phyloP scores from a whole-genome alignment of 2,329 filamentous ascomycete genomes.

The Decorospora gaudefroyi region DNA sequence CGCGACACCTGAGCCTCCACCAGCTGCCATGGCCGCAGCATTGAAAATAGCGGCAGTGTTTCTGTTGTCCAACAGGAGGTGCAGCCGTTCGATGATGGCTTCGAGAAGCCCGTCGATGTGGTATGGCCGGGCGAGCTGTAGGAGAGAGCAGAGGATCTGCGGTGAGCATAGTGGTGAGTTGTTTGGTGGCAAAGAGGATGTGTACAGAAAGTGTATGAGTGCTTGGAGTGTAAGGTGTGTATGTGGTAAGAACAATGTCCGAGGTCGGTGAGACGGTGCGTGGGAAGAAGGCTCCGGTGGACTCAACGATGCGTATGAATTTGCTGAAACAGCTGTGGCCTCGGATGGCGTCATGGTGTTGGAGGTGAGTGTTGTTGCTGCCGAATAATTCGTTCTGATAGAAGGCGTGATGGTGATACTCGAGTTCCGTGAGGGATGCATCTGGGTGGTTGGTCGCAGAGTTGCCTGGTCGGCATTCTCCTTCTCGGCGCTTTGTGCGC shows the following conservation, averaged over 20 bases:
- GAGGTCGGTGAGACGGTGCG: conserved; percentile 69
- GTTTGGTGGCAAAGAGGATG: conserved; percentile 78
- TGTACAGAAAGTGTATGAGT: conserved; percentile 91
- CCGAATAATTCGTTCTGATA: conserved; percentile 57
- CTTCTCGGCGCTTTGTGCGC: conserved; percentile 64
- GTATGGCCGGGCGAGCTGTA: conserved; percentile 92
- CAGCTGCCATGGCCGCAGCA: conserved; percentile 95
- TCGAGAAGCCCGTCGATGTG: conserved; percentile 90
- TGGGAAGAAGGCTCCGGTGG: conserved; percentile 59
- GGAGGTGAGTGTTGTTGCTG: conserved; percentile 50
- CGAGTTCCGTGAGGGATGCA: conserved; percentile 70
- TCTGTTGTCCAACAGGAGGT: conserved; percentile 84
- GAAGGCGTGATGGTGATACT: conserved; percentile 81
- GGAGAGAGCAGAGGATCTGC: conserved; percentile 90
- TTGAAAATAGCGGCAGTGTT: conserved; percentile 98
- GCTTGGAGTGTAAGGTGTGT: conserved; percentile 88
- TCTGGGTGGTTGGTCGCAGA: conserved; percentile 64
- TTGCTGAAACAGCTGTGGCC: conserved; percentile 48
- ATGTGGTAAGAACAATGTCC: conserved; percentile 90
- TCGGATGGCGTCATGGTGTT: conserved; percentile 44
- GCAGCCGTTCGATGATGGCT: conserved; percentile 87
- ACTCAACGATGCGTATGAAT: conserved; percentile 52
- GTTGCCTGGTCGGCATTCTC: conserved; percentile 70
- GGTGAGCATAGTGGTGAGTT: conserved; percentile 83
- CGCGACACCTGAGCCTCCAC: conserved; percentile 82